Evolutionary conservation across 2,329 filamentous ascomycete genomes (phyloP), one percentile per base, ranked within the genome.

Genomic region (Penicillium palitans): DNA sequence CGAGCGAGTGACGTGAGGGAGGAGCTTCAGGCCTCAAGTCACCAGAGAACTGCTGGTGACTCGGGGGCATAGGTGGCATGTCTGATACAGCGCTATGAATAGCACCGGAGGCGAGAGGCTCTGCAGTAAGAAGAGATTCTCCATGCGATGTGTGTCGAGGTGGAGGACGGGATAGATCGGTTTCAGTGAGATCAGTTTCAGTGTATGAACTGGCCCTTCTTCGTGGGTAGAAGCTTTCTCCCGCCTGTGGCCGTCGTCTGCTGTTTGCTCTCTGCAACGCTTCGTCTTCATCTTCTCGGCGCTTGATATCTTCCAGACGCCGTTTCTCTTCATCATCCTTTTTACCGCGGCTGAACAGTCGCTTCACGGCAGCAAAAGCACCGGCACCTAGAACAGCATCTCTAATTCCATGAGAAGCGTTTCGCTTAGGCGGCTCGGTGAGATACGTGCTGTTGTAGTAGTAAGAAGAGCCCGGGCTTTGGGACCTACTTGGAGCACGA

Each of bases 341-440:
- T 65, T 80, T 70, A 63, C 85, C 76, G 72, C 86, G 81, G 64
- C 83, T 84, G 72, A 89, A 81, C 71, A 85, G 84, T 76, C 84
- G 87, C 44, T 75, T 75, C 33, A 81, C 53, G 5, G 77, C 76
- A 7, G 84, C 84, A 48, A 92, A 76, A 78, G 88, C 90, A 9
- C 88, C 89, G 35, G 89, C 78, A 2, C 88, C 88, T 21, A 90
- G 74, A 2, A 87, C 80, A 9, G 84, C 86, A 50, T 88, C 85
- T 24, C 80, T 82, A n/a, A 81, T 74, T 0, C 80, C 80, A 61
- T 83, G 81, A 13, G 77, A 74, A 54, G 77, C 55, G 66, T 68
- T 70, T 53, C 78, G 75, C 56, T 80, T 76, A 8, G 79, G 78
- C 2, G 79, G 79, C 13, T 74, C 72, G 2, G 76, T 76, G 37